Evolutionary conservation across 164 flowering plant genomes (phyloP), one percentile per base, ranked within the genome.

Genomic region (Cinnamomum chago): DNA sequence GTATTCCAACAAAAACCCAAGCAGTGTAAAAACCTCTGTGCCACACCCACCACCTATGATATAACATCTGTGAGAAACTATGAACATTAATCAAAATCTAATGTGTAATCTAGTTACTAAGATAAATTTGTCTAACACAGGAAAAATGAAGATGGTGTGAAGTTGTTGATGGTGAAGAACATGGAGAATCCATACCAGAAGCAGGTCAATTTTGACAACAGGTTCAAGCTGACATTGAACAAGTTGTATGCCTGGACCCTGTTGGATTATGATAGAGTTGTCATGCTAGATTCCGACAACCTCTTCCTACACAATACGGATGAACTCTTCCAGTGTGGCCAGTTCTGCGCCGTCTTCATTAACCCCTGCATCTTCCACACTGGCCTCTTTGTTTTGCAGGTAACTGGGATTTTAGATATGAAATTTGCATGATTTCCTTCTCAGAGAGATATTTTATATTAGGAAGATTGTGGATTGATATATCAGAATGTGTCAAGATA

Each of bases 341-440:
- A 90, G 64, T 95, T 92, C 76, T 95, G 99, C 81, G 99, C 99
- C 0, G 98, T 85, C 75, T 95, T 95, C 86, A 95, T 95, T 83
- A 95, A 95, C 72, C 99, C 99, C 11, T 95, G 99, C 84, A 89
- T 95, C 79, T 95, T 95, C 84, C 99, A 95, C 73, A 95, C 98
- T 1, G 99, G 99, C 65, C 95, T 95, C 74, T 95, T 95, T 51
- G 99, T 93, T 13, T 78, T 95, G 80, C 87, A 94, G 98, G 98
- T 94, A 81, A 55, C 24, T 28, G 33, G 7, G 18, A 6, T 35
- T 67, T 4, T 52, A 52, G 14, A 52, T 52, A 13, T 52, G 17
- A 52, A 52, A 13, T 52, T 20, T 55, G n/a, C 60, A 17, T 17
- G 1, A 55, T 20, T 12, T 15, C 17, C 60, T 12, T 15, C 17